Evolutionary conservation across 257 asterid genomes (phyloP).

Genomic region (Plantago major): DNA sequence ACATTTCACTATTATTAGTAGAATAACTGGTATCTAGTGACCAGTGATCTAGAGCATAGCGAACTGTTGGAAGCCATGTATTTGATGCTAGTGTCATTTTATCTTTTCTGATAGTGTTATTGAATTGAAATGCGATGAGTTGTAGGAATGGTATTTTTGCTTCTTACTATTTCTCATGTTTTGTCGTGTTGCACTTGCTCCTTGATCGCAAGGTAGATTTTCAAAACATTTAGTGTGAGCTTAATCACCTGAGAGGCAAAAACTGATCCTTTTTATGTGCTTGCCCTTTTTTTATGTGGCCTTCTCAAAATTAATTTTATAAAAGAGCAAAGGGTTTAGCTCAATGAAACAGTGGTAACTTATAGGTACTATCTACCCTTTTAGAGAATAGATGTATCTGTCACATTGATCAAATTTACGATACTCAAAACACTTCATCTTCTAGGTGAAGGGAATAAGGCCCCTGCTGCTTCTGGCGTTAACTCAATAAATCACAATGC

Average conservation of each 20-base stretch:
- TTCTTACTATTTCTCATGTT: no score
- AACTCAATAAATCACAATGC: conserved; percentile 40
- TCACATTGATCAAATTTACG: neutral
- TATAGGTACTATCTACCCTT: conserved; percentile 8
- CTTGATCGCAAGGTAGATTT: no score
- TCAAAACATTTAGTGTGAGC: neutral
- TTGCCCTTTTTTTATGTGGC: conserved; percentile 5
- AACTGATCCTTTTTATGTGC: conserved; percentile 2
- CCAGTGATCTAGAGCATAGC: neutral
- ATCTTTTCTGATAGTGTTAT: conserved; percentile 1
- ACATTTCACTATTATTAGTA: neutral
- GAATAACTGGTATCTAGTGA: neutral
- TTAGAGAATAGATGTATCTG: neutral
- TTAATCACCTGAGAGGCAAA: conserved; percentile 6
- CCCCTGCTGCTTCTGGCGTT: conserved; percentile 40
- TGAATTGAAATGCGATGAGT: conserved; percentile 3
- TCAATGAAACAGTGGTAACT: conserved; percentile 4
- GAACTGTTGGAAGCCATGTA: neutral
- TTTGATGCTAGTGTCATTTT: neutral
- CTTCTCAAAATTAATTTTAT: neutral
- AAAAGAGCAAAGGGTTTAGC: neutral
- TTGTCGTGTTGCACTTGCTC: no score
- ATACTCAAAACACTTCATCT: conserved; percentile 14
- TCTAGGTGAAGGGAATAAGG: conserved; percentile 68
- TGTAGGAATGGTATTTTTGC: no score